These are phyloP conservation scores for Penicillium mononematosum DNA, from an alignment of 495 filamentous ascomycete genomes.

Conservation along the genomic window DNA sequence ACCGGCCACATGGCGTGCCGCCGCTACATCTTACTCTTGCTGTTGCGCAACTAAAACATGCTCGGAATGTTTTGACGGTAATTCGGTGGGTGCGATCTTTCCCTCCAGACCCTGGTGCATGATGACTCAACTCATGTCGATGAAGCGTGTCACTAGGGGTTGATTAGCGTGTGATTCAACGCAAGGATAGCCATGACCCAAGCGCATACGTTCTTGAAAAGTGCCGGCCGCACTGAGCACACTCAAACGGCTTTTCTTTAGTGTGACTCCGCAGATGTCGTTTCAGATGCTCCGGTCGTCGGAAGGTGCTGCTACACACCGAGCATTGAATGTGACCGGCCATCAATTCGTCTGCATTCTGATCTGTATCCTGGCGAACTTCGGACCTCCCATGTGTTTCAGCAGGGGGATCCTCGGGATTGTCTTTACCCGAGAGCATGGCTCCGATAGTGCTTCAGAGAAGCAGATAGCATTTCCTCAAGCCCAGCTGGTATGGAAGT, in stretches of 20 bases:
- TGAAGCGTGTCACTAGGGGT: constrained; percentile 51
- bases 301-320: constrained; percentile 57
- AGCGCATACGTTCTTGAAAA: constrained; percentile 58
- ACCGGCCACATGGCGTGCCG: constrained; percentile 52
- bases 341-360: constrained; percentile 22
- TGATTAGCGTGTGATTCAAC: background rate
- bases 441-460: constrained; percentile 17
- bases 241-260: constrained; percentile 68
- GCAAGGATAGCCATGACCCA: background rate
- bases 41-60: constrained; percentile 56
- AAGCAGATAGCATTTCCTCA: constrained; percentile 21
- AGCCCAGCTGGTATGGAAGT: background rate
- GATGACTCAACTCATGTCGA: constrained; percentile 55
- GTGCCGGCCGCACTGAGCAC: constrained; percentile 62
- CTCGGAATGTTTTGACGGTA: constrained; percentile 50
- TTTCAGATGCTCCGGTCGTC: constrained; percentile 69
- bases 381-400: background rate
- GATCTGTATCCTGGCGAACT: constrained; percentile 7
- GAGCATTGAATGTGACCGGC: constrained; percentile 44
- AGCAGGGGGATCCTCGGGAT: constrained; percentile 10
- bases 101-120: constrained; percentile 39
- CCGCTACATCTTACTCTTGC: constrained; percentile 58
- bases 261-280: constrained; percentile 70
- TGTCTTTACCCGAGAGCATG: constrained; percentile 37
- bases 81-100: constrained; percentile 43